These are phyloP conservation scores for Leptodontidium sp. DNA, from an alignment of 2,329 filamentous ascomycete species.

Conservation along the genomic window DNA sequence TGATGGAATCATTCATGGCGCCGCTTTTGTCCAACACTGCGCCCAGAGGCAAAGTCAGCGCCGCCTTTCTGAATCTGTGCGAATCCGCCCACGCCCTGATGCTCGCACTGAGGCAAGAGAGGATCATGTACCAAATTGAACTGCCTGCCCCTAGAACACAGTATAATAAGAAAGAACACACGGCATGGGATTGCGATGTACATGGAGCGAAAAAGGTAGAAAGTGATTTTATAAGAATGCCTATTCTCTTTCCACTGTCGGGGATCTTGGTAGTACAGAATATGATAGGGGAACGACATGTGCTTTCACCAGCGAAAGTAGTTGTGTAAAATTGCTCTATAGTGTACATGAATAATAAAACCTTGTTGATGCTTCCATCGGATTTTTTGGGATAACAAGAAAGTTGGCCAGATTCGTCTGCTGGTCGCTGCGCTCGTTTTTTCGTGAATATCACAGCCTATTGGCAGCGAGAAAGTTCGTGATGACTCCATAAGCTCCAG, in stretches of 20 bases:
- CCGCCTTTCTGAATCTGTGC: not conserved
- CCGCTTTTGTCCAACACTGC: not conserved
- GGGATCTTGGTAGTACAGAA: not conserved
- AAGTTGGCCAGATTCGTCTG: not conserved
- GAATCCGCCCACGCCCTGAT: not conserved
- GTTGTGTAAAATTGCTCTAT: not conserved
- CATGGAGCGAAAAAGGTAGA: not conserved
- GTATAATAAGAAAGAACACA: not conserved
- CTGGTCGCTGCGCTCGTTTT: not conserved
- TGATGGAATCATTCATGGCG: not conserved
- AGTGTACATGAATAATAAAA: not conserved
- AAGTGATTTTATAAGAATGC: not conserved
- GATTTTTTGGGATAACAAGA: not conserved
- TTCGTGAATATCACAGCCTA: not conserved
- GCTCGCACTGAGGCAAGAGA: not conserved
- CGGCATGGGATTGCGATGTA: not conserved
- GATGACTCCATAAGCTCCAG: not conserved
- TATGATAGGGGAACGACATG: not conserved
- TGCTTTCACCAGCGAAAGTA: not conserved
- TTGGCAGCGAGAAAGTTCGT: not conserved
- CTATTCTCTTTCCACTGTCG: not conserved
- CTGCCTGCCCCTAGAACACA: not conserved
- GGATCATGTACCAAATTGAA: not conserved
- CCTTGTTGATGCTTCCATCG: too few relatives aligned
- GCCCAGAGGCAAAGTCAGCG: not conserved